Evolutionary conservation across 805 yeast species (phyloP), one percentile per base, ranked within the genome.

Genomic region (Ogataea saltuana): DNA sequence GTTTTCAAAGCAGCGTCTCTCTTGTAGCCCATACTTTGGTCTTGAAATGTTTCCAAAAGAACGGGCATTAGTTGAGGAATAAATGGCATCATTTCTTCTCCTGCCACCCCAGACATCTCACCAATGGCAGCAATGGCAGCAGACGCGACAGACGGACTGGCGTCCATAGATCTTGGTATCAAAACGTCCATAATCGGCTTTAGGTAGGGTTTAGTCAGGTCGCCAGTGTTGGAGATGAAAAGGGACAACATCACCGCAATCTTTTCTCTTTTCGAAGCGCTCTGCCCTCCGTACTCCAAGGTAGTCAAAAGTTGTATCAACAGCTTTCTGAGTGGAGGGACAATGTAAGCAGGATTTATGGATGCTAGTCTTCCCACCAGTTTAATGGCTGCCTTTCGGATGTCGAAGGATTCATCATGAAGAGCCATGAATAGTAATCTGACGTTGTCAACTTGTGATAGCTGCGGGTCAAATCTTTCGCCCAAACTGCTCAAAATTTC

Each of bases 321-420:
- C 0, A 91, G 80, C 60, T 88, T 91, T 53, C 98, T 75, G 41
- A 93, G 70, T 0, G 95, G 87, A 0, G 99, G 99, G 28, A 91
- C 89, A 49, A 93, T 87, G 63, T 88, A 91, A 0, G 99, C 97
- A 0, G 99, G 98, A 56, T 93, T 93, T 30, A 88, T 83, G 2
- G 79, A 67, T 0, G 96, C 84, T 13, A 93, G 66, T 43, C 97
- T 74, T 3, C 99, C 98, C 45, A 93, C 78, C 9, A 90, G 75
- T 38, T 74, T 74, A 25, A 91, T 78, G 0, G 96, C 85, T 12
- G 80, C 85, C 54, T 85, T 81, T 42, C 96, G 76, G 9, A 93
- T 85, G 9, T 80, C 81, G 59, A 93, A 93, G 2, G 77, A 78
- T 63, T 91, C 98, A 65, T 93, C 99, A 59, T 93, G 87, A 44